Percentiles rank a stretch among this genome's conserved stretches.
These are phyloP conservation scores for Pontederia paniculata DNA, from an alignment of 176 grass and related monocot species.

Conservation along the genomic window DNA sequence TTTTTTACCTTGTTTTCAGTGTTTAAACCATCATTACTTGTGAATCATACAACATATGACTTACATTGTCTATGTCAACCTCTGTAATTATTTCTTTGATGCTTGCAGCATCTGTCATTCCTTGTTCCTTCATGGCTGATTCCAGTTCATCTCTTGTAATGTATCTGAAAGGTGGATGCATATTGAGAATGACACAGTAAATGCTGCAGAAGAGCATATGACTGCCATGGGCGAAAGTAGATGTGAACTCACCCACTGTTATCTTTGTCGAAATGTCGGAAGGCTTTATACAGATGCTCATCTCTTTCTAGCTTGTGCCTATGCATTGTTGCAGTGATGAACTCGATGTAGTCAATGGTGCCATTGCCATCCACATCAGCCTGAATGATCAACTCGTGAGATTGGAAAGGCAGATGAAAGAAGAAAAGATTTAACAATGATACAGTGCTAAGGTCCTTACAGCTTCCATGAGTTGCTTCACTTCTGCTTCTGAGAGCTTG, in stretches of 20 bases:
- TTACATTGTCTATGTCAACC: conserved; percentile 95
- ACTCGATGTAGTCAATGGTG: conserved; percentile 20
- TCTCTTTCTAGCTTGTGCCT: conserved; percentile 20
- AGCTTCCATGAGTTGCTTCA: conserved; percentile 93
- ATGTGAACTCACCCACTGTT: conserved; percentile 14
- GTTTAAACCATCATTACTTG: background rate
- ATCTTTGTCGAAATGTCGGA: conserved; percentile 22
- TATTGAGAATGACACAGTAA: background rate
- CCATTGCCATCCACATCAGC: conserved; percentile 19
- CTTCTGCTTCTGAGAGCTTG: conserved; percentile 80
- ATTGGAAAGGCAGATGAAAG: background rate
- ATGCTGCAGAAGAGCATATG: background rate
- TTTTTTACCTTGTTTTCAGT: no score
- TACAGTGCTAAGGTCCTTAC: conserved; percentile 19
- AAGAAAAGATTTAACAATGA: background rate
- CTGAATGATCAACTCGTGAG: background rate
- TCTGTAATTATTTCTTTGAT: conserved; percentile 98
- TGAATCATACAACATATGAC: background rate
- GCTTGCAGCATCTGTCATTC: conserved; percentile 63
- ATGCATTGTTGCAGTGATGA: conserved; percentile 27
- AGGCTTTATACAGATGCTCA: conserved; percentile 14
- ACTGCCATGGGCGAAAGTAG: background rate
- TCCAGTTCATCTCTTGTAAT: conserved; percentile 96
- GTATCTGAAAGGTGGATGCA: conserved; percentile 33
- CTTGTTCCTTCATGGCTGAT: conserved; percentile 83